phyloP scores from a whole-genome alignment of 805 yeast species.

The Myxozyma mucilagina region DNA sequence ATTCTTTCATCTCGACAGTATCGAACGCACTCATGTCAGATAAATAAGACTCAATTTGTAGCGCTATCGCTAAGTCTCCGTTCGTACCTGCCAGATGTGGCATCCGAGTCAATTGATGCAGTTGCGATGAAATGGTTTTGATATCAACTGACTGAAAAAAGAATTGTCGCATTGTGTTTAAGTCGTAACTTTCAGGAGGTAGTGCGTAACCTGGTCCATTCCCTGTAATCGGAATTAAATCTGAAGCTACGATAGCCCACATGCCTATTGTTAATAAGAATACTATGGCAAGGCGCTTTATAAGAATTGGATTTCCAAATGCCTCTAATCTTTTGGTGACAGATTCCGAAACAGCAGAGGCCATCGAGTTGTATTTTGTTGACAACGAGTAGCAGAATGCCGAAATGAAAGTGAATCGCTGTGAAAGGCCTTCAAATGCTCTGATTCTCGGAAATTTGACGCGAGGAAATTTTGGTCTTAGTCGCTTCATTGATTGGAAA shows the following conservation, averaged over 20 bases:
- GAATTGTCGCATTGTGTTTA: constrained; percentile 51
- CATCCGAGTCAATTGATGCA: constrained; percentile 73
- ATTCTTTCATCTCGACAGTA: constrained; percentile 50
- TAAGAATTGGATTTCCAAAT: constrained; percentile 83
- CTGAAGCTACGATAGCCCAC: constrained; percentile 59
- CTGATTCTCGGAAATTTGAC: constrained; percentile 39
- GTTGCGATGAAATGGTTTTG: constrained; percentile 59
- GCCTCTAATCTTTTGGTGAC: constrained; percentile 49
- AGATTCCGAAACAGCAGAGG: constrained; percentile 1
- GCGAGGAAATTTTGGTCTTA: constrained; percentile 3
- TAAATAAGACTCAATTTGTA: constrained; percentile 62
- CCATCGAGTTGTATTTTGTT: background rate
- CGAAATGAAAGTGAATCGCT: constrained; percentile 10
- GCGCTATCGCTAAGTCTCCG: constrained; percentile 74
- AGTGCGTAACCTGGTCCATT: constrained; percentile 10
- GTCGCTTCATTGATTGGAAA: background rate
- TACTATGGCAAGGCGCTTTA: constrained; percentile 74
- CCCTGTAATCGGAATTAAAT: constrained; percentile 46
- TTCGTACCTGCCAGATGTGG: constrained; percentile 87
- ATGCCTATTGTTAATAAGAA: constrained; percentile 59
- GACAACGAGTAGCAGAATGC: constrained; percentile 12
- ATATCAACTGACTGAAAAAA: constrained; percentile 56
- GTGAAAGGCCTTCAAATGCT: constrained; percentile 1
- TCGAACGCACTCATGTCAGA: constrained; percentile 33
- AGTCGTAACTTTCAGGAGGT: constrained; percentile 58